A percentile compares a stretch with the other conserved stretches of the same genome.
Conservation (phyloP, 768 basidiomycete genomes). For the Xerocomellus intermedius region DNA sequence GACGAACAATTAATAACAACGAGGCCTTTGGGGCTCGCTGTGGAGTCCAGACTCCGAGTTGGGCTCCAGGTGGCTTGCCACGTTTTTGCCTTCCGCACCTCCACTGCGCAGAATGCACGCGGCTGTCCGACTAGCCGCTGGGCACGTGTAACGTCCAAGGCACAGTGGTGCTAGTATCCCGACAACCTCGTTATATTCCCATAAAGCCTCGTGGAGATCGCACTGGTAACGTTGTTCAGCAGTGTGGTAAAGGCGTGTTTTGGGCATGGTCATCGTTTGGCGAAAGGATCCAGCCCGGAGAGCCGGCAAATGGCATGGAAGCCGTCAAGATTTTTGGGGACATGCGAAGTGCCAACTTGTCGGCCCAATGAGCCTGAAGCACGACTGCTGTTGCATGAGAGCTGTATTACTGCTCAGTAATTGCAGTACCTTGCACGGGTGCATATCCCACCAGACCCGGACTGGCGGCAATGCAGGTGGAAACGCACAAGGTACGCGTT, state of each 20-base stretch:
- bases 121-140: background rate
- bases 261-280: constrained; percentile 11
- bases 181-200: constrained; percentile 18
- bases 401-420: constrained; percentile 7
- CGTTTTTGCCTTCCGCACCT: constrained; percentile 11
- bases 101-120: constrained; percentile 1
- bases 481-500: constrained; percentile 17
- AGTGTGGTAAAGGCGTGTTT: constrained; percentile 21
- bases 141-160: constrained; percentile 9
- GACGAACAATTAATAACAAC: background rate
- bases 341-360: background rate
- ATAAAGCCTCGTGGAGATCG: constrained; percentile 15
- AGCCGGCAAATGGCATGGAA: constrained; percentile 9
- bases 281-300: constrained; percentile 11
- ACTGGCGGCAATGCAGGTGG: constrained; percentile 17
- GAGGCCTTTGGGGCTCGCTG: background rate
- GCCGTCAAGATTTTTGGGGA: background rate
- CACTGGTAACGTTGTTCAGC: background rate
- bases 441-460: background rate
- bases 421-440: constrained; percentile 11
- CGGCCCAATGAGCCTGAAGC: background rate
- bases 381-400: background rate
- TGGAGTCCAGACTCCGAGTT: background rate
- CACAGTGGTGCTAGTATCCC: background rate
- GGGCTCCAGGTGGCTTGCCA: background rate